Evolutionary conservation across 73 alveolate genomes (phyloP), one percentile per base, ranked within the genome.

Genomic region (Paramecium biaurelia): DNA sequence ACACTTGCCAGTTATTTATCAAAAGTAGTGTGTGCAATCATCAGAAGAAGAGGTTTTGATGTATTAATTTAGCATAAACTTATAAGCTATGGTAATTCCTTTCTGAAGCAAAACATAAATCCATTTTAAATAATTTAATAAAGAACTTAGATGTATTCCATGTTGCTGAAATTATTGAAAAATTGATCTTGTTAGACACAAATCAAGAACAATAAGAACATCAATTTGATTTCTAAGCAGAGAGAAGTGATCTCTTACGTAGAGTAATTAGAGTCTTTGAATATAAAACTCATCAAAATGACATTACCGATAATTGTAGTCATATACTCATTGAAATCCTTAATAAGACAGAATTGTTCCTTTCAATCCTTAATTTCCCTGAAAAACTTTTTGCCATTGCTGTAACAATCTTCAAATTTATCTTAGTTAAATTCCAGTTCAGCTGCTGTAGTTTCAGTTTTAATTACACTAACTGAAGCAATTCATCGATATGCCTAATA

Each of bases 401-500:
- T 9, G 90, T 79, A 79, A 43, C 6, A n/a, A n/a, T 9, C 1
- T 43, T 43, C 7, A 18, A 35, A 1, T n/a, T 23, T 18, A 15
- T 47, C 23, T 14, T 79, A 79, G 90, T 45, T 79, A 41, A 79
- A 79, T 79, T 79, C 90, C 9, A 63, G 90, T 20, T 79, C 90
- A 12, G 42, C 76, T 5, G 7, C 70, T 10, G 90, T 79, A 6
- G 72, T 79, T 14, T 42, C 28, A 10, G 45, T 79, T 10, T 4
- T 79, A 10, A 79, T 79, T 2, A 43, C 70, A 41, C 1, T 79
- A 8, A 9, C 43, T 20, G 90, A 79, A 9, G 11, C 70, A 21
- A 30, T 79, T 15, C 24, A 43, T 15, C 23, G 74, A 18, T 79
- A 43, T 45, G 32, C 43, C 30, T 21, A 79, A 23, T 79, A 79